Percentiles rank a stretch among this genome's conserved stretches.
Evolutionary conservation across 73 alveolate species (phyloP).

Genomic region (Tetrahymena borealis): DNA sequence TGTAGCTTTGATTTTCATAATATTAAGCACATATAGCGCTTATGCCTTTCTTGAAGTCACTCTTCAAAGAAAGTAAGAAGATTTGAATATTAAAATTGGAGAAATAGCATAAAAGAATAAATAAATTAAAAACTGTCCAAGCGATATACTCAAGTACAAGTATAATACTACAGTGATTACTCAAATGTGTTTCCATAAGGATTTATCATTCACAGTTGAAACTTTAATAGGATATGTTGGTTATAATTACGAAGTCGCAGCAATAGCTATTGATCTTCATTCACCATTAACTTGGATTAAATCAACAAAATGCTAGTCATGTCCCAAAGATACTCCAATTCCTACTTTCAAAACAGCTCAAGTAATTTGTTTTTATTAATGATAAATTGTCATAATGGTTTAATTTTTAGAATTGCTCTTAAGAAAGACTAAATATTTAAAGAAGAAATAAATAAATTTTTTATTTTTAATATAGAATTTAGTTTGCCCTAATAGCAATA

Average conservation of each 20-base stretch:
- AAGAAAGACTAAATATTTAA: no score
- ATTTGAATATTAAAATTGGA: not conserved
- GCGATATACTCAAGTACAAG: not conserved
- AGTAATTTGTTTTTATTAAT: not conserved
- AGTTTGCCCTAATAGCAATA: not conserved
- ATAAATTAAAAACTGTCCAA: not conserved
- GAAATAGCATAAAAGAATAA: not conserved
- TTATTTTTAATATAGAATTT: no score
- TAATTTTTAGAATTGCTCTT: no score
- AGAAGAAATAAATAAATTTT: no score
- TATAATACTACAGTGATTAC: not conserved
- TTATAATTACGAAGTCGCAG: not conserved
- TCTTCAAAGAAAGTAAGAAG: not conserved
- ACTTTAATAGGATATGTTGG: not conserved
- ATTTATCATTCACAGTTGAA: not conserved
- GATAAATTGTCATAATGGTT: no score
- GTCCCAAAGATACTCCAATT: not conserved
- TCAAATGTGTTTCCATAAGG: not conserved
- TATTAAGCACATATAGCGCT: not conserved
- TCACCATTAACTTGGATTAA: not conserved
- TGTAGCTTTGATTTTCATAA: not conserved
- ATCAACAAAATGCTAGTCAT: not conserved
- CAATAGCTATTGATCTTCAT: not conserved
- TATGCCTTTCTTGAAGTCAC: not conserved
- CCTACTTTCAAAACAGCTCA: not conserved